Base-by-base conservation (phyloP, 345 rosid genomes). In the Cardamine occulta region DNA sequence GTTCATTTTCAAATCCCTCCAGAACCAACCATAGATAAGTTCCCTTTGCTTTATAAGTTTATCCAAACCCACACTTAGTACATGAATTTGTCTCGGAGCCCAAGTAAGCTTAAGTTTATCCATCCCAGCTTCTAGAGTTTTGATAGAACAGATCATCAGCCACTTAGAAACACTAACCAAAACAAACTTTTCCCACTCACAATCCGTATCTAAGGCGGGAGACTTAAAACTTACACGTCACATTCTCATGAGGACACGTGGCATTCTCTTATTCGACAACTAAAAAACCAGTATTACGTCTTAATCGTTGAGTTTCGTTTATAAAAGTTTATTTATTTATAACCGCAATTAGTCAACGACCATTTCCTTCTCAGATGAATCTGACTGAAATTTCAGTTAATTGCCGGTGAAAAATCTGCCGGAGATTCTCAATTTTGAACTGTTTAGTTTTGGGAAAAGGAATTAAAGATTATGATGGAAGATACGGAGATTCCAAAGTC, bases 391-490 rank as follows among this genome's bases (percentile, higher is more conserved):
- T 2, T 2, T 12, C 1, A 8, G 0, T 3, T 14, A 10, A 0
- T 42, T 19, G 31, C 68, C 37, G 51, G 39, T 6, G 51, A 61
- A 49, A 49, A 24, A 11, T 0, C 28, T 48, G 48, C 49, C 13
- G 68, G 18, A 6, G 13, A 34, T 5, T 69, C 19, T 44, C 5
- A 12, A 4, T 49, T 23, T 61, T 10, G 9, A 56, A 12, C 56
- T 45, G 3, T 37, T 42, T 9, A 40, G 13, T 68, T 47, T 68
- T 47, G 2, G 15, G 12, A 15, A 26, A 5, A 9, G 5, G 32
- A 59, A 10, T 19, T n/a, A n/a, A 19, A 31, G 42, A 24, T 42
- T 15, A 39, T 31, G 32, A 91, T 88, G 93, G 93, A 35, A 8
- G 24, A 82, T 66, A 85, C 83, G 15, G 86, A 80, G 76, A 79